These are phyloP conservation scores for Rhizopus sp. DNA, from an alignment of 371 early-diverging fungal genomes.

Conservation along the genomic window DNA sequence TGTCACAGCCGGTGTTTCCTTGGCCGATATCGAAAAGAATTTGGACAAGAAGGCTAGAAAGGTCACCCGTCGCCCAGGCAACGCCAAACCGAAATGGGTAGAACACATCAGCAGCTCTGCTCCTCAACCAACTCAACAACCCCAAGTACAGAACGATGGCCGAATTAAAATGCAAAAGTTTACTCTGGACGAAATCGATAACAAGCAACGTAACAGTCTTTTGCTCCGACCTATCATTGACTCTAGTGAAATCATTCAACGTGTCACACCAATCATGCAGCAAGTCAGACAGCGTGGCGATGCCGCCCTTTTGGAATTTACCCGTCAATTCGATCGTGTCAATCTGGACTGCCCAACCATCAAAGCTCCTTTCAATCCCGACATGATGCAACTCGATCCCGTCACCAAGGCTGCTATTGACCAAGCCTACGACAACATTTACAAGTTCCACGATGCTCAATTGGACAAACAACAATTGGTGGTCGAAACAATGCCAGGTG, in stretches of 20 bases:
- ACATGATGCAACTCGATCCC: constrained; percentile 68
- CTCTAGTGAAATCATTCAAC: constrained; percentile 79
- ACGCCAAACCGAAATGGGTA: constrained; percentile 85
- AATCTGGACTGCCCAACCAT: constrained; percentile 70
- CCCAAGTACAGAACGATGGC: constrained; percentile 13
- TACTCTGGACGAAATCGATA: constrained; percentile 44
- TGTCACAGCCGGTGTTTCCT: constrained; percentile 75
- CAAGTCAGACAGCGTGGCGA: constrained; percentile 86
- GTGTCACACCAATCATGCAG: constrained; percentile 90
- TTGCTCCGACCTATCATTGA: constrained; percentile 91
- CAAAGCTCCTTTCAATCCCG: constrained; percentile 81
- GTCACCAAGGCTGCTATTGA: constrained; percentile 86
- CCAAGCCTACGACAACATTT: constrained; percentile 90
- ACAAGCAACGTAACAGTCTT: constrained; percentile 59
- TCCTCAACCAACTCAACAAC: constrained; percentile 13
- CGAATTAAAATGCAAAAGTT: constrained; percentile 70
- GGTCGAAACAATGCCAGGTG: constrained; percentile 97
- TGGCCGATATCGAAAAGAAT: constrained; percentile 86
- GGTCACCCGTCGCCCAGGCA: constrained; percentile 90
- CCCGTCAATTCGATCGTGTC: constrained; percentile 91
- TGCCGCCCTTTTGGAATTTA: constrained; percentile 80
- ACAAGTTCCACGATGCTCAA: constrained; percentile 94
- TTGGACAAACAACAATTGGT: constrained; percentile 67
- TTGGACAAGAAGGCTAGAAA: constrained; percentile 83
- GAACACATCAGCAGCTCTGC: constrained; percentile 26